Evolutionary conservation across 352 stramenopile species (phyloP), one percentile per base, ranked within the genome.

Genomic region (Phytopythium helicoides): DNA sequence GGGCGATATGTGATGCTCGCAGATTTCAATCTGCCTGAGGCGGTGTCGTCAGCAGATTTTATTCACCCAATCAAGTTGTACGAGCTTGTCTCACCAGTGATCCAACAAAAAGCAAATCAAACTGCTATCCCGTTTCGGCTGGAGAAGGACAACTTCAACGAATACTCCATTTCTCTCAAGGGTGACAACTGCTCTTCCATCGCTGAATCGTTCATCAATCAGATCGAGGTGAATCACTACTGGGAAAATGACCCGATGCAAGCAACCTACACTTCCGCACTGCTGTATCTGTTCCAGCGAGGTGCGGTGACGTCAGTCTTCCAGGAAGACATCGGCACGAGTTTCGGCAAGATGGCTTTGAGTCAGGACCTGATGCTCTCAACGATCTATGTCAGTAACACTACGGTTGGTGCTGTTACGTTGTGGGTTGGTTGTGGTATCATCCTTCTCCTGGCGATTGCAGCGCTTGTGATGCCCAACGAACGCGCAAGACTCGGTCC

Each of bases 221-320:
- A 82, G 37, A 19, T 82, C 34, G 57, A 77, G 18, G 26, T 26
- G 4, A 87, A 87, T 45, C 47, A 74, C 39, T 82, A 72, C 54
- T 80, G 64, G 31, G 6, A 81, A 11, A 62, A 82, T 8, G 51
- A 68, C 14, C 65, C 72, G 3, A 45, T 77, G 5, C 76, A 82
- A 48, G 38, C 56, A 0, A 62, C 79, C 56, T 82, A 82, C 58
- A 82, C 68, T 15, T 69, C 73, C 8, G 68, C 65, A 46, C 42
- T 87, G 10, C 81, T 75, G 39, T 87, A 77, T 40, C 23, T 86
- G 18, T 76, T 82, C 22, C 60, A 77, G 41, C 44, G 73, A 21
- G 75, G 59, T 1, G 62, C 62, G 6, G 46, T 52, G 8, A 52
- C 46, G 28, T 41, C 46, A 11, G n/a, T 52, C 11, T 52, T 52